Base-by-base conservation (phyloP, 345 rosid genomes). In the Dipteronia sinensis region DNA sequence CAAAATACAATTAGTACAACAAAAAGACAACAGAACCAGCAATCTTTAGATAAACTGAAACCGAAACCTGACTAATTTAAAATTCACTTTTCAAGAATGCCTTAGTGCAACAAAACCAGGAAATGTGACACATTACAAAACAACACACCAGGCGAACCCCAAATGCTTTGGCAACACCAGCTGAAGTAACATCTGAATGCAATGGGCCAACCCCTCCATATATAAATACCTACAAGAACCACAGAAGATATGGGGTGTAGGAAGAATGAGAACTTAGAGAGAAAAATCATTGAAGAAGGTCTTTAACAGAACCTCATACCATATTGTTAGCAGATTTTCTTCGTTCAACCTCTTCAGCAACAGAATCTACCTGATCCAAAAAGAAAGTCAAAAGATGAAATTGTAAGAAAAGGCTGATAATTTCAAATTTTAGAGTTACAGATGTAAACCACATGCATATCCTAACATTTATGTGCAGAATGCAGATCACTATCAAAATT, bases 111-210 rank as follows among this genome's bases (percentile, higher is more conserved):
- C 65, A 34, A 58, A 72, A 22, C 44, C 53, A 72, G 20, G 65
- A 64, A 63, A 74, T 8, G 51, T 19, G 38, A 17, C n/a, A 15
- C 25, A 42, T 66, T 6, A 67, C 49, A 76, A 72, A 80, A 80
- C 65, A 61, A 85, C 87, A 6, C 82, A 96, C 99, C 93, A 96
- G 76, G 71, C 97, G 97, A 83, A 94, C 99, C 46, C 99, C 99
- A 85, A 94, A 96, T 69, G 99, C 97, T 88, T 94, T 96, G 19
- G 99, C 99, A 82, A 92, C 90, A 73, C 99, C 97, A 58, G 97
- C 94, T 82, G 84, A 84, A 64, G 98, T 87, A 77, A 96, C 94
- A 90, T 96, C 98, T 56, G 94, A 94, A 83, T 94, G 98, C 85
- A 96, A 81, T 17, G 98, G 99, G 64, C 99, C 99, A 20, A 96